phyloP scores from a whole-genome alignment of 331 rosid genomes.

The Quercus tomentella region DNA sequence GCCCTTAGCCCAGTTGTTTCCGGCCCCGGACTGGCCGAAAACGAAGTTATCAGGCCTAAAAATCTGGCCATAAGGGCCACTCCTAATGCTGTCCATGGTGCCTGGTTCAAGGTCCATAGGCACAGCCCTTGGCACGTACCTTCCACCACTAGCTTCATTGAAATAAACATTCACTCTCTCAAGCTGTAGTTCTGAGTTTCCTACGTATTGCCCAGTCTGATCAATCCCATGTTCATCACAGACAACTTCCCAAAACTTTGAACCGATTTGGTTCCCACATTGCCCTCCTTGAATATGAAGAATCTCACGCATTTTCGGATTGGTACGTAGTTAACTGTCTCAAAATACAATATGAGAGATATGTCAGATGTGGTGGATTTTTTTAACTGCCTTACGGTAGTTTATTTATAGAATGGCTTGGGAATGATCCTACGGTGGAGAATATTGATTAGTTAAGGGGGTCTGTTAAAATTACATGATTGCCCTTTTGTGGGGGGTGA shows the following conservation, averaged over 20 bases:
- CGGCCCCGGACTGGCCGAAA: slow-evolving; percentile 64
- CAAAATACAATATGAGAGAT: not conserved
- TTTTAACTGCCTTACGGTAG: slow-evolving; percentile 8
- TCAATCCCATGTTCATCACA: slow-evolving; percentile 71
- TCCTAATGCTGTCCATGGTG: slow-evolving; percentile 55
- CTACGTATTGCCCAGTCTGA: slow-evolving; percentile 40
- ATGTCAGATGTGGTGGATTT: not conserved
- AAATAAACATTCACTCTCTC: slow-evolving; percentile 58
- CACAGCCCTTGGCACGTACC: slow-evolving; percentile 71
- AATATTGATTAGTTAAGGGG: not conserved
- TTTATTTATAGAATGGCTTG: slow-evolving; percentile 12
- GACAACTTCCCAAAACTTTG: slow-evolving; percentile 66
- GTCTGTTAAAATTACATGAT: not conserved
- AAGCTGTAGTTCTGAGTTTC: slow-evolving; percentile 44
- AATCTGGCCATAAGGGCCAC: slow-evolving; percentile 48
- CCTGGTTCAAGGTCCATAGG: slow-evolving; percentile 76
- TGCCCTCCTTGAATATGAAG: slow-evolving; percentile 80
- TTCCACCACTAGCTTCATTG: slow-evolving; percentile 53
- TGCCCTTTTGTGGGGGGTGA: not conserved
- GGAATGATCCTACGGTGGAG: not conserved
- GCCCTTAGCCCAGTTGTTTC: slow-evolving; percentile 58
- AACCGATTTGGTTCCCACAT: slow-evolving; percentile 73
- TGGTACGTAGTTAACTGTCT: not conserved
- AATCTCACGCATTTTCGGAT: slow-evolving; percentile 59
- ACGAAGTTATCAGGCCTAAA: slow-evolving; percentile 63